Conservation (phyloP, 768 basidiomycete species). For the Pholiota microspora region DNA sequence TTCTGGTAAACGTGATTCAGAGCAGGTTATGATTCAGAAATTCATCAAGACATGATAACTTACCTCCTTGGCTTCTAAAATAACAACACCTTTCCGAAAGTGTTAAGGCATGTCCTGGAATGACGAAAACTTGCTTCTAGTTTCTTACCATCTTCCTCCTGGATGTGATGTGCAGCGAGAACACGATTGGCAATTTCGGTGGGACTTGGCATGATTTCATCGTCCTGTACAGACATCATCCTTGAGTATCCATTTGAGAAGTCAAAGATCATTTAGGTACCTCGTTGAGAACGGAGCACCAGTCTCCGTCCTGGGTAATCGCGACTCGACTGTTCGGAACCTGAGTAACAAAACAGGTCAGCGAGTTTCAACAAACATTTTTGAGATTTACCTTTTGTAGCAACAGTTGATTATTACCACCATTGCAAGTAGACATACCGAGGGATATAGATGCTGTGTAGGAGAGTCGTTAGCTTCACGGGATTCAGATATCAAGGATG, state of each 20-base stretch:
- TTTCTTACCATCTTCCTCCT: not conserved
- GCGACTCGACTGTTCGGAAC: not conserved
- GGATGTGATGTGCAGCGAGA: not conserved
- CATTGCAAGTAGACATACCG: too few relatives aligned
- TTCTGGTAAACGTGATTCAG: too few relatives aligned
- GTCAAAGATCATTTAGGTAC: not conserved
- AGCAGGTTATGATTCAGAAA: too few relatives aligned
- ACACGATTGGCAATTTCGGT: not conserved
- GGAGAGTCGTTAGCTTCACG: too few relatives aligned
- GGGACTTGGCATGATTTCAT: not conserved
- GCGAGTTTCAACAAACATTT: not conserved
- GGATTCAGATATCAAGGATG: not conserved
- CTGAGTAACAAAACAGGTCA: not conserved
- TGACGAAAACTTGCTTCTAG: not conserved
- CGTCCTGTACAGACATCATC: not conserved
- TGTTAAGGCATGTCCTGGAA: not conserved
- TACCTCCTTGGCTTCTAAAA: not conserved
- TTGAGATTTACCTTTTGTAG: not conserved
- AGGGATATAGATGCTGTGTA: too few relatives aligned
- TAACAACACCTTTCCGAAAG: not conserved
- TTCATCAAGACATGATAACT: too few relatives aligned
- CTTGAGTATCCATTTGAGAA: not conserved
- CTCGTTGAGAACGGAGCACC: constrained; percentile 1
- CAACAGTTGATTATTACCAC: not conserved
- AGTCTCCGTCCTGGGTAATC: not conserved